phyloP scores from a whole-genome alignment of 257 asterid species.

The Nicotiana obtusifolia region DNA sequence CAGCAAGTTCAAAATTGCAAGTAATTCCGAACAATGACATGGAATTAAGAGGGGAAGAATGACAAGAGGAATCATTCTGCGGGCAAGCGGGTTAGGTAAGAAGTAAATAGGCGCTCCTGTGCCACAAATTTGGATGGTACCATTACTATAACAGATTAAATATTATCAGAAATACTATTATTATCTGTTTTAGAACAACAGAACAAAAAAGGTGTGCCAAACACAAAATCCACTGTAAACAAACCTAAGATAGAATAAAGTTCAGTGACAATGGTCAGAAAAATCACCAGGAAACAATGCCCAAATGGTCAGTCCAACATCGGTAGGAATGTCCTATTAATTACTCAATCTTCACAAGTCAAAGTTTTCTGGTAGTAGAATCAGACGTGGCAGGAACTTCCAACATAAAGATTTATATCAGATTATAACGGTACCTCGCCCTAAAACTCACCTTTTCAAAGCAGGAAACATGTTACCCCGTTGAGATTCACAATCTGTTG shows the following conservation, averaged over 20 bases:
- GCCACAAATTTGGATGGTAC: background rate
- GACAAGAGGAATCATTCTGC: background rate
- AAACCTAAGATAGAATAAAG: too few species aligned
- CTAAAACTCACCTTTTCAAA: slow-evolving; percentile 29
- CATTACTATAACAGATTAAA: background rate
- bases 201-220: background rate
- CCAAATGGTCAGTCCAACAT: background rate
- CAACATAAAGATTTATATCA: background rate
- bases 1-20: background rate
- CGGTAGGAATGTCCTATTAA: background rate
- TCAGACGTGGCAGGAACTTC: background rate
- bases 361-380: background rate
- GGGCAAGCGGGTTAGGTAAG: background rate
- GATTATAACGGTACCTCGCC: background rate
- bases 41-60: background rate
- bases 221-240: background rate
- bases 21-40: background rate
- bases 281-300: background rate
- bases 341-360: background rate
- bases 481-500: slow-evolving; percentile 61
- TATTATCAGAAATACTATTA: background rate
- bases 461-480: slow-evolving; percentile 52
- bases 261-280: background rate
- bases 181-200: background rate
- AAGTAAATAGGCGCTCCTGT: background rate